Conservation (phyloP, 768 basidiomycete species). For the Mycena rosella region DNA sequence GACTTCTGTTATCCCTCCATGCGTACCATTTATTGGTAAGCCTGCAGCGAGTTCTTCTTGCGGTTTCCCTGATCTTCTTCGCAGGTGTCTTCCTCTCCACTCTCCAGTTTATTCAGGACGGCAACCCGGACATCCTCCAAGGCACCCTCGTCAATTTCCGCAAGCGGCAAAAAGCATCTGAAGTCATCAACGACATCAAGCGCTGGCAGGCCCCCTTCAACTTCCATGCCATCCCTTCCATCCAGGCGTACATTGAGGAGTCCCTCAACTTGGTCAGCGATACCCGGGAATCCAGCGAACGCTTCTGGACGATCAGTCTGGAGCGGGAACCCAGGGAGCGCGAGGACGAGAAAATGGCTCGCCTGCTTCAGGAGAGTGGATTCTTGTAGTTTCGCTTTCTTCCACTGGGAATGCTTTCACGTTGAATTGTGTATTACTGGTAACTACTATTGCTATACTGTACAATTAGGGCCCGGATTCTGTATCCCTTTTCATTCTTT, state of each 20-base stretch:
- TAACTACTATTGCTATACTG: conserved; percentile 29
- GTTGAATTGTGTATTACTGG: conserved; percentile 28
- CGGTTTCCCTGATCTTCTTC: conserved; percentile 13
- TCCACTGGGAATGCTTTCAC: conserved; percentile 11
- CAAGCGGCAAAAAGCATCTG: conserved; percentile 95
- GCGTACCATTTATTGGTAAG: conserved; percentile 96
- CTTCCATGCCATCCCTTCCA: conserved; percentile 72
- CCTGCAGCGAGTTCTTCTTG: conserved; percentile 10
- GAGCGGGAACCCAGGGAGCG: conserved; percentile 94
- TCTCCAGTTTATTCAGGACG: conserved; percentile 98
- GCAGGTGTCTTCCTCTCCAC: conserved; percentile 96
- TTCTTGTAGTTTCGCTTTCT: conserved; percentile 67
- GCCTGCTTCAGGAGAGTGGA: conserved; percentile 88
- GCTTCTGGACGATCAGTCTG: conserved; percentile 88
- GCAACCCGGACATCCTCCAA: conserved; percentile 86
- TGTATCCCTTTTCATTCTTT: conserved; percentile 19
- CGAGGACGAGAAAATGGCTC: conserved; percentile 97
- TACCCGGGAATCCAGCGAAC: conserved; percentile 76
- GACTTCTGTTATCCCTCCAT: conserved; percentile 88
- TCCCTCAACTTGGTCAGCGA: conserved; percentile 80
- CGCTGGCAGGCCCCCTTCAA: conserved; percentile 97
- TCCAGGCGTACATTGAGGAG: conserved; percentile 84
- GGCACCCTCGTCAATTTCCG: conserved; percentile 89
- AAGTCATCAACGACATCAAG: conserved; percentile 96
- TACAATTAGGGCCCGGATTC: conserved; percentile 29